Evolutionary conservation across 1,139 yeast species (phyloP).

Genomic region (Nakaseomyces glabratus): DNA sequence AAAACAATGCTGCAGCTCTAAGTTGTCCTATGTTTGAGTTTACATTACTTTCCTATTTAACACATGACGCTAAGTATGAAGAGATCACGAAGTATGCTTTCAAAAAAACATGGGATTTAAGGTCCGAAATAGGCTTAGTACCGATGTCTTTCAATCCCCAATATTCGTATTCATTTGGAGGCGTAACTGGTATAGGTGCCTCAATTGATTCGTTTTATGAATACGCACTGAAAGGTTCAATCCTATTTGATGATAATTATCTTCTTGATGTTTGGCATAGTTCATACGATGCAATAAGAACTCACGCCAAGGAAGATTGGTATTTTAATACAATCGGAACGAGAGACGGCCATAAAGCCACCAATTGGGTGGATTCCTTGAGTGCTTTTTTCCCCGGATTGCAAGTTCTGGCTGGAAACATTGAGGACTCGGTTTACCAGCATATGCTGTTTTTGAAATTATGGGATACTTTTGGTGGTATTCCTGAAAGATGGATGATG

Average conservation of each 20-base stretch:
- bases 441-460: conserved; percentile 64
- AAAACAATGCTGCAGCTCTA: conserved; percentile 82
- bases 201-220: conserved; percentile 91
- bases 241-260: conserved; percentile 59
- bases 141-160: conserved; percentile 73
- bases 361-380: conserved; percentile 76
- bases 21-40: conserved; percentile 76
- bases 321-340: conserved; percentile 54
- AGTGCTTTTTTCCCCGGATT: conserved; percentile 87
- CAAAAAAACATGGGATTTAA: conserved; percentile 58
- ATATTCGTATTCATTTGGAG: conserved; percentile 48
- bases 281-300: conserved; percentile 49
- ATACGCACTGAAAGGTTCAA: conserved; percentile 69
- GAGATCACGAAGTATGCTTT: conserved; percentile 53
- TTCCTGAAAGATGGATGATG: conserved; percentile 83
- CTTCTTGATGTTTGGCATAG: conserved; percentile 52
- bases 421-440: conserved; percentile 52
- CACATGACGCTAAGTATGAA: conserved; percentile 68
- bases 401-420: conserved; percentile 68
- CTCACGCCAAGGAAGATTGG: conserved; percentile 44
- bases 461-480: conserved; percentile 71
- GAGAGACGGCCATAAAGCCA: conserved; percentile 41
- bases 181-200: conserved; percentile 78
- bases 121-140: conserved; percentile 53
- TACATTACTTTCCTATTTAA: conserved; percentile 59